phyloP scores from a whole-genome alignment of 352 stramenopile genomes.

The Globisporangium canariense region DNA sequence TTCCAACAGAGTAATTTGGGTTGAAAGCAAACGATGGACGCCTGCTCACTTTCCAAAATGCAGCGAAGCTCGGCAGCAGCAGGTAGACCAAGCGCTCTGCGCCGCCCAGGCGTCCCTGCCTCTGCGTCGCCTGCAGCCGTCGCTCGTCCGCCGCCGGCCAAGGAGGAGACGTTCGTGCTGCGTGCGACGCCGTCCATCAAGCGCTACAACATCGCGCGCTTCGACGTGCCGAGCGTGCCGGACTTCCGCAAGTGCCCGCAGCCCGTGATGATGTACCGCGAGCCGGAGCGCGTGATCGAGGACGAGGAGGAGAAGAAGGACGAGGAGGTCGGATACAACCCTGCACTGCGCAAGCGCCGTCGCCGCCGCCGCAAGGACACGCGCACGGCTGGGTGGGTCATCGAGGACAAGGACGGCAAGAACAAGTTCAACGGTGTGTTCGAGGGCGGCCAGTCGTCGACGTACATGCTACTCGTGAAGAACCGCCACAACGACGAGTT shows the following conservation, averaged over 20 bases:
- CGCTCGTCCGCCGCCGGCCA: slow-evolving; percentile 2
- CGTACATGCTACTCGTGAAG: slow-evolving; percentile 86
- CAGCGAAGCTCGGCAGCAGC: neutral
- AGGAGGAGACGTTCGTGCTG: slow-evolving; percentile 72
- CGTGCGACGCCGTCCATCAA: slow-evolving; percentile 85
- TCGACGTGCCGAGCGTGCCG: slow-evolving; percentile 66
- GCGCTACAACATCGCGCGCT: slow-evolving; percentile 85
- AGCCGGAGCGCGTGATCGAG: slow-evolving; percentile 67
- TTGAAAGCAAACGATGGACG: too few relatives aligned
- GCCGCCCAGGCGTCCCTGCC: too few relatives aligned
- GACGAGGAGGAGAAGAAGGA: slow-evolving; percentile 83
- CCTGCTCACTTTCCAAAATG: slow-evolving; percentile 7
- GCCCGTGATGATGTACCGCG: slow-evolving; percentile 86
- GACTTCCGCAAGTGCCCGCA: slow-evolving; percentile 58
- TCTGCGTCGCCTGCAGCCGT: neutral
- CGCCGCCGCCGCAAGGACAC: slow-evolving; percentile 74
- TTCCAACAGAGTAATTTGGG: too few relatives aligned
- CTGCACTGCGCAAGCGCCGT: slow-evolving; percentile 67
- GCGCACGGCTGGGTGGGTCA: slow-evolving; percentile 77
- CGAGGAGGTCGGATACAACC: slow-evolving; percentile 67
- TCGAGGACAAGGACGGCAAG: slow-evolving; percentile 77
- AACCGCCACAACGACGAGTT: slow-evolving; percentile 88
- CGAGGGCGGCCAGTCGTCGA: slow-evolving; percentile 77
- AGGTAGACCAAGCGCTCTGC: neutral
- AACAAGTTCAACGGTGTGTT: slow-evolving; percentile 84